phyloP scores from a whole-genome alignment of 371 early-diverging fungal species.

The Mortierella sp. region DNA sequence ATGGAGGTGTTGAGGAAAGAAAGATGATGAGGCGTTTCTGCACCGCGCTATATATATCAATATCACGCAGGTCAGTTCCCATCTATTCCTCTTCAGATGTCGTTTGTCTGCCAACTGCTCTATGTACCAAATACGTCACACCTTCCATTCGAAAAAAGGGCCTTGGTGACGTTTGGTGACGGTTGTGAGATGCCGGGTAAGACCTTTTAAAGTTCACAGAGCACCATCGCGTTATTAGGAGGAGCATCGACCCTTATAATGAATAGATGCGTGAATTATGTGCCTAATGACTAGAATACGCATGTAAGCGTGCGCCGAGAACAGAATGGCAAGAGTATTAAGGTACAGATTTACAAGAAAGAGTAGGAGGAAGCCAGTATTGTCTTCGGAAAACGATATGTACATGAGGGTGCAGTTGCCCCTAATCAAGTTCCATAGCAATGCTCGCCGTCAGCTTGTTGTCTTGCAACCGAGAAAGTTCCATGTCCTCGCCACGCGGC shows the following conservation, averaged over 20 bases:
- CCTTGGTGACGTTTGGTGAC: conserved; percentile 6
- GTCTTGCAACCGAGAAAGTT: not conserved
- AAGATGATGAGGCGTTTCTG: conserved; percentile 6
- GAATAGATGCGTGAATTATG: too few relatives aligned
- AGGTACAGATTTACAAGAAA: not conserved
- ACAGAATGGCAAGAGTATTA: too few relatives aligned
- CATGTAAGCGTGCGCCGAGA: too few relatives aligned
- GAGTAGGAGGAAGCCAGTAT: not conserved
- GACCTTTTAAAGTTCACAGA: too few relatives aligned
- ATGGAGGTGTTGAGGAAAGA: conserved; percentile 8
- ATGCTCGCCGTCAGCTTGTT: conserved; percentile 1
- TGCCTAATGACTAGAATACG: too few relatives aligned
- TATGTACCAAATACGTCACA: conserved; percentile 6
- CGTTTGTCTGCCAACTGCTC: too few relatives aligned
- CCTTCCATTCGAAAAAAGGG: too few relatives aligned
- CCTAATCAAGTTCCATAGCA: conserved; percentile 20
- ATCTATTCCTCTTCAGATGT: too few relatives aligned
- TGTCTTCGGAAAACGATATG: not conserved
- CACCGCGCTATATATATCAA: conserved; percentile 2
- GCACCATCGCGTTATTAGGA: too few relatives aligned
- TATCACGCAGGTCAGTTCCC: too few relatives aligned
- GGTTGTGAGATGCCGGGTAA: too few relatives aligned
- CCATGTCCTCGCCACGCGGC: conserved; percentile 12
- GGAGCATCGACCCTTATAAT: too few relatives aligned
- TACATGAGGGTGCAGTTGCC: not conserved